phyloP scores from a whole-genome alignment of 2,329 filamentous ascomycete genomes.

The Amphichorda felina region DNA sequence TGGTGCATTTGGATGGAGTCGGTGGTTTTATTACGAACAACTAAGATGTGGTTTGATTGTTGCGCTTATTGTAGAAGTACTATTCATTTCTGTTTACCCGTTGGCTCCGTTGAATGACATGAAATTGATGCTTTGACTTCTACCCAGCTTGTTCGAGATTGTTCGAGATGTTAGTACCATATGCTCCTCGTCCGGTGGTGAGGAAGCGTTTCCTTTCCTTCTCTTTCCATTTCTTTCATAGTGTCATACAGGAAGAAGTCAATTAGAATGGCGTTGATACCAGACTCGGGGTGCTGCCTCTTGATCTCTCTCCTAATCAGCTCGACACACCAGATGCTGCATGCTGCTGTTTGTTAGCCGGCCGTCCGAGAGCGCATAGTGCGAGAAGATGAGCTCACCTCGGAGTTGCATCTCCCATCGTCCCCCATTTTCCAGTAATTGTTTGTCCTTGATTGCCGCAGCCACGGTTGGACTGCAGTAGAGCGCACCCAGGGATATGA shows the following conservation, averaged over 20 bases:
- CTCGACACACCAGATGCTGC: conserved; percentile 95
- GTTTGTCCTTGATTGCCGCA: conserved; percentile 51
- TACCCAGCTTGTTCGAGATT: too few species aligned
- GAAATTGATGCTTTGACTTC: too few species aligned
- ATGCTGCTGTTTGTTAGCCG: conserved; percentile 35
- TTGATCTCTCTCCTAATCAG: conserved; percentile 74
- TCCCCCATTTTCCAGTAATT: conserved; percentile 58
- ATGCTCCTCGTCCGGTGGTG: conserved; percentile 89
- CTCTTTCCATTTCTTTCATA: conserved; percentile 71
- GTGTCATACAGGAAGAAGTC: conserved; percentile 97
- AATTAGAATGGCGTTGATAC: conserved; percentile 80
- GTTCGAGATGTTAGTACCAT: conserved; percentile 57
- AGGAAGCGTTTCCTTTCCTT: conserved; percentile 45
- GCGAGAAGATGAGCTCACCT: conserved; percentile 32
- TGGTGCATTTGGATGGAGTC: background rate
- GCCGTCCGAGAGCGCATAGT: background rate
- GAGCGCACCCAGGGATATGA: conserved; percentile 71
- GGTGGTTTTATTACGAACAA: too few species aligned
- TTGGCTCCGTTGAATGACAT: too few species aligned
- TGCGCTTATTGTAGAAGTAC: too few species aligned
- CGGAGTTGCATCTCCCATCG: conserved; percentile 79
- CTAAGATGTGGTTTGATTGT: too few species aligned
- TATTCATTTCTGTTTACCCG: too few species aligned
- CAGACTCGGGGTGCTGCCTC: conserved; percentile 55
- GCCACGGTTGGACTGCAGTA: conserved; percentile 75